Conservation (phyloP, 164 flowering plant genomes). For the Kalanchoe fedtschenkoi region DNA sequence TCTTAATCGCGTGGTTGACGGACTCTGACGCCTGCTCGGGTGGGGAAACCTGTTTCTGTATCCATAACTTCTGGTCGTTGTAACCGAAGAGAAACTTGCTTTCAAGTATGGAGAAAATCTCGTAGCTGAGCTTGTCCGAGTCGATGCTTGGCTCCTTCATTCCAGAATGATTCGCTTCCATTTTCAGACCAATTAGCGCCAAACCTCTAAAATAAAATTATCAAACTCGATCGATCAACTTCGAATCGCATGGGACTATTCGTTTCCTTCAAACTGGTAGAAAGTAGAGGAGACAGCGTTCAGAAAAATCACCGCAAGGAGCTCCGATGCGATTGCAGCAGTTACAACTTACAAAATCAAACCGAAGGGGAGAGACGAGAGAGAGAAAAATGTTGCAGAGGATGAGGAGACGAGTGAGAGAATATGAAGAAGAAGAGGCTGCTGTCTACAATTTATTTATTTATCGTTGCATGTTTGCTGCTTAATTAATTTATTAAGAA, state of each 20-base stretch:
- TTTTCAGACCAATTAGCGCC: background rate
- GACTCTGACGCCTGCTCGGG: constrained; percentile 9
- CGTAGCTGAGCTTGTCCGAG: constrained; percentile 73
- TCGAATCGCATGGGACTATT: no score
- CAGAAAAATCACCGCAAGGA: no score
- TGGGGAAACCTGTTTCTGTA: constrained; percentile 40
- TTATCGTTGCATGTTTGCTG: constrained; percentile 46
- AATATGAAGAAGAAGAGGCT: background rate
- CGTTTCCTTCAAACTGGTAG: no score
- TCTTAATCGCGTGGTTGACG: constrained; percentile 30
- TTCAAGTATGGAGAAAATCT: constrained; percentile 73
- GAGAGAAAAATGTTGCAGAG: no score
- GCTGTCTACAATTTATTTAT: constrained; percentile 12
- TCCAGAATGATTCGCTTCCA: constrained; percentile 10
- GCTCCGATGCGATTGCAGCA: no score
- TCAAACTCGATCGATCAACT: no score
- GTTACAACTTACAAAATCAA: no score
- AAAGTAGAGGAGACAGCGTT: no score
- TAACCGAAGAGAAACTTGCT: constrained; percentile 75
- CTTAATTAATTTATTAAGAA: no score
- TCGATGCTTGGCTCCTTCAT: constrained; percentile 77
- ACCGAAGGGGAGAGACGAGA: no score
- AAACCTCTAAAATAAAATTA: no score
- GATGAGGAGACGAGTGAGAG: background rate
- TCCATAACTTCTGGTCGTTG: constrained; percentile 71